Evolutionary conservation across 495 filamentous ascomycete genomes (phyloP).

Genomic region (Penicillium steckii): DNA sequence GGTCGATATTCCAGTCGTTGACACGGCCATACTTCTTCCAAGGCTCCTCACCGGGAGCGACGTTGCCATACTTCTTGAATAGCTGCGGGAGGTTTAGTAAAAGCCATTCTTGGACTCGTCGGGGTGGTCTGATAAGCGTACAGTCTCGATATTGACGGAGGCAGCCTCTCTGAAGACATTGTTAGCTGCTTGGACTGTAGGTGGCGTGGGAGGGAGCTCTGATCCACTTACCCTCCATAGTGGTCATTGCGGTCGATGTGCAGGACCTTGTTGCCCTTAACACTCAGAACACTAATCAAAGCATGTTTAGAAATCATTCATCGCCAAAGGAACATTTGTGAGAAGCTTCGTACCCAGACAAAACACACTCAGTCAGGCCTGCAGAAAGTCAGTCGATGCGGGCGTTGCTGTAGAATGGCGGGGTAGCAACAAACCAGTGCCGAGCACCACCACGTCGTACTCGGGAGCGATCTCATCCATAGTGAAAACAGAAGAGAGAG

Average conservation of each 20-base stretch:
- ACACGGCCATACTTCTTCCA: slow-evolving; percentile 95
- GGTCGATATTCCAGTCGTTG: slow-evolving; percentile 99
- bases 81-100: slow-evolving; percentile 53
- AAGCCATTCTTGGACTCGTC: not conserved
- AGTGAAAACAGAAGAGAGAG: slow-evolving; percentile 25
- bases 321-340: not conserved
- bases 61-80: slow-evolving; percentile 93
- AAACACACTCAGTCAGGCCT: slow-evolving; percentile 98
- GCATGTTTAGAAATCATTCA: not conserved
- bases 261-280: slow-evolving; percentile 97
- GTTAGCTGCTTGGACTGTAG: slow-evolving; percentile 16
- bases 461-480: slow-evolving; percentile 97
- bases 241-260: slow-evolving; percentile 99
- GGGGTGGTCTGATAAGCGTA: slow-evolving; percentile 41
- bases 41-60: slow-evolving; percentile 75
- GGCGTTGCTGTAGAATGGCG: slow-evolving; percentile 26
- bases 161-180: slow-evolving; percentile 71
- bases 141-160: slow-evolving; percentile 90
- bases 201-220: slow-evolving; percentile 19
- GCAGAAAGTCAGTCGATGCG: slow-evolving; percentile 30
- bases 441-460: slow-evolving; percentile 98
- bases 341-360: slow-evolving; percentile 74
- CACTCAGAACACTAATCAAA: slow-evolving; percentile 77
- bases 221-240: slow-evolving; percentile 82
- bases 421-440: slow-evolving; percentile 73